phyloP scores from a whole-genome alignment of 306 rosid genomes.

The Pyrus betulifolia region DNA sequence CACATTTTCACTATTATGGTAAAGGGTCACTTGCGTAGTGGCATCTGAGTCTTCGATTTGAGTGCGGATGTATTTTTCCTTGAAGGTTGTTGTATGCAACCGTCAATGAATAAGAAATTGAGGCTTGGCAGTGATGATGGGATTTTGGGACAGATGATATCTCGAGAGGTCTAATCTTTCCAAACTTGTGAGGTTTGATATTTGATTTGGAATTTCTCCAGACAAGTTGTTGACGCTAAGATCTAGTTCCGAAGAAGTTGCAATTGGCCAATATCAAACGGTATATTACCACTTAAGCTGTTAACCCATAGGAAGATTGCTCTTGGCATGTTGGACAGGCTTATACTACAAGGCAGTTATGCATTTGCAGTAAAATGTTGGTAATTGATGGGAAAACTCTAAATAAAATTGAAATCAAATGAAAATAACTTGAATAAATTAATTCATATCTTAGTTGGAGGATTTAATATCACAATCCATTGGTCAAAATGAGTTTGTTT shows the following conservation, averaged over 20 bases:
- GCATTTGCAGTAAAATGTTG: not conserved
- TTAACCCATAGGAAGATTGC: not conserved
- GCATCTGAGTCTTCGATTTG: not conserved
- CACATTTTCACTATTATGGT: fast-evolving
- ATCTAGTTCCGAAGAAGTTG: not conserved
- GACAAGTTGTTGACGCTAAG: not conserved
- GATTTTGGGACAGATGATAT: not conserved
- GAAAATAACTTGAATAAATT: too few relatives aligned
- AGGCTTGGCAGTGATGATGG: not conserved
- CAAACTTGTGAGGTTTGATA: not conserved
- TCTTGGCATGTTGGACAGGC: not conserved
- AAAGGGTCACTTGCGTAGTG: fast-evolving
- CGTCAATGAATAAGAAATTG: too few relatives aligned
- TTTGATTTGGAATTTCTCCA: not conserved
- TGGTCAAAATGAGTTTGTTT: too few relatives aligned
- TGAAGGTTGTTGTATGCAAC: not conserved
- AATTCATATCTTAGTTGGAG: too few relatives aligned
- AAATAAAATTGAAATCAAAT: too few relatives aligned
- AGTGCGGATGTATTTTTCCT: not conserved
- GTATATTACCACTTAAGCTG: not conserved
- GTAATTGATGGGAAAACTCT: too few relatives aligned
- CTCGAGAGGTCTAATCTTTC: not conserved
- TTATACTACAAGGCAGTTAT: not conserved
- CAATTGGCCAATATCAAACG: not conserved
- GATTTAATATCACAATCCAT: too few relatives aligned